Evolutionary conservation across 2,329 filamentous ascomycete genomes (phyloP).

Genomic region (Sphaerulina populicola): DNA sequence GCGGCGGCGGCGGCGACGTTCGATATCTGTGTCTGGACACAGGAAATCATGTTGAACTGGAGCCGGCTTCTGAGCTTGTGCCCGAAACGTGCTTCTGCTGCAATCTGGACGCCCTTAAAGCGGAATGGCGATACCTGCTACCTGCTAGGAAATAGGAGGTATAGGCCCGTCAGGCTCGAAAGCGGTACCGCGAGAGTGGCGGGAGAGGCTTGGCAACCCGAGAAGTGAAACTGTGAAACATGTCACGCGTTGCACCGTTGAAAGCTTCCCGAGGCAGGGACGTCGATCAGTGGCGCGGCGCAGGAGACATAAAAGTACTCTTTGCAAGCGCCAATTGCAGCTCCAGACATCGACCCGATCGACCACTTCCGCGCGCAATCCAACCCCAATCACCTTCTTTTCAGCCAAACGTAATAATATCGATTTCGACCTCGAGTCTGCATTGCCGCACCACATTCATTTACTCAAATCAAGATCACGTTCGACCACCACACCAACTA

Average conservation of each 20-base stretch:
- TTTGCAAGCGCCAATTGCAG: background rate
- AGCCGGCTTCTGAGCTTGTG: too few species aligned
- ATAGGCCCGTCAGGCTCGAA: too few species aligned
- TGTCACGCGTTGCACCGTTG: conserved; percentile 2
- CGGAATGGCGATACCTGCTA: too few species aligned
- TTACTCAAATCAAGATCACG: conserved; percentile 3
- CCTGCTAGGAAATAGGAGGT: too few species aligned
- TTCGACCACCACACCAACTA: conserved; percentile 4
- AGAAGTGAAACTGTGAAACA: conserved; percentile 8
- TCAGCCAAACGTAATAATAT: conserved; percentile 2
- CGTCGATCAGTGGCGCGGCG: conserved; percentile 3
- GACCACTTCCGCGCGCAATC: background rate
- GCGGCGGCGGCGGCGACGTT: too few species aligned
- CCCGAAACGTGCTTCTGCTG: too few species aligned
- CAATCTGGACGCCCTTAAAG: too few species aligned
- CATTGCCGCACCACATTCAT: conserved; percentile 3
- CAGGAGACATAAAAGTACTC: conserved; percentile 7
- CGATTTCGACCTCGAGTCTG: background rate
- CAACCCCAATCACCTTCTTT: background rate
- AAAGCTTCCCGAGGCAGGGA: conserved; percentile 2
- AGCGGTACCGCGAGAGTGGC: background rate
- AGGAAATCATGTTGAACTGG: too few species aligned
- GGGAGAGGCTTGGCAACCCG: background rate
- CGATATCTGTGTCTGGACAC: too few species aligned
- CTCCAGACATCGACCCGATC: background rate